Conservation (phyloP, 768 basidiomycete species). For the Hericium coralloides region DNA sequence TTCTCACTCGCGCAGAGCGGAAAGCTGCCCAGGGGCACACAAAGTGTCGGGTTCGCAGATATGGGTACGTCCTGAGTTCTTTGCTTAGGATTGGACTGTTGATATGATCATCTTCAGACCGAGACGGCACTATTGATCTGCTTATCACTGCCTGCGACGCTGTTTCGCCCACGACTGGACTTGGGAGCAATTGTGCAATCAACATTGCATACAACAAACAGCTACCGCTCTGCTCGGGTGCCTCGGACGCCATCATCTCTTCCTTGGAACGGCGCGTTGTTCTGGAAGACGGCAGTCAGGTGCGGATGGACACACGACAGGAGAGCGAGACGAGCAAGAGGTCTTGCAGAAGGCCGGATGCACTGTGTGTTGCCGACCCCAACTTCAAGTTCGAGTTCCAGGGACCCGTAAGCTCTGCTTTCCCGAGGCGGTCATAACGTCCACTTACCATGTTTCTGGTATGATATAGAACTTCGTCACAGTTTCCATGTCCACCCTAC, state of each 20-base stretch:
- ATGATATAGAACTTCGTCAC: slow-evolving; percentile 48
- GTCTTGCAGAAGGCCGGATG: slow-evolving; percentile 62
- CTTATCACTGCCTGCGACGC: slow-evolving; percentile 78
- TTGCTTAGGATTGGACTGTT: neutral
- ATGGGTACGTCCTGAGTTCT: slow-evolving; percentile 45
- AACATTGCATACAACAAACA: slow-evolving; percentile 95
- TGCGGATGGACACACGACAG: neutral
- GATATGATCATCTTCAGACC: slow-evolving; percentile 40
- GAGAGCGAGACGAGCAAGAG: too few relatives aligned
- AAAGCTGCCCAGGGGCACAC: slow-evolving; percentile 64
- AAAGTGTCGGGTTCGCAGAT: slow-evolving; percentile 82
- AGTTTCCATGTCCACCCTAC: slow-evolving; percentile 54
- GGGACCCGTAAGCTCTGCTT: slow-evolving; percentile 2
- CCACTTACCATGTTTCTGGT: neutral
- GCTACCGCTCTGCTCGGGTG: slow-evolving; percentile 64
- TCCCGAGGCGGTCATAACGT: neutral
- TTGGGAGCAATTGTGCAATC: slow-evolving; percentile 70
- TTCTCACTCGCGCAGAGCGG: slow-evolving; percentile 64
- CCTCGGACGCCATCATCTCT: slow-evolving; percentile 35
- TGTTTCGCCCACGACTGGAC: slow-evolving; percentile 58
- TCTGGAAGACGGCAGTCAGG: neutral
- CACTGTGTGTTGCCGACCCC: slow-evolving; percentile 77
- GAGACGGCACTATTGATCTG: slow-evolving; percentile 96
- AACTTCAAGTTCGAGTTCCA: slow-evolving; percentile 61
- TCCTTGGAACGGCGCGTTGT: slow-evolving; percentile 15